Evolutionary conservation across 371 early-diverging fungal species (phyloP).

Genomic region (Mucor mucedo): DNA sequence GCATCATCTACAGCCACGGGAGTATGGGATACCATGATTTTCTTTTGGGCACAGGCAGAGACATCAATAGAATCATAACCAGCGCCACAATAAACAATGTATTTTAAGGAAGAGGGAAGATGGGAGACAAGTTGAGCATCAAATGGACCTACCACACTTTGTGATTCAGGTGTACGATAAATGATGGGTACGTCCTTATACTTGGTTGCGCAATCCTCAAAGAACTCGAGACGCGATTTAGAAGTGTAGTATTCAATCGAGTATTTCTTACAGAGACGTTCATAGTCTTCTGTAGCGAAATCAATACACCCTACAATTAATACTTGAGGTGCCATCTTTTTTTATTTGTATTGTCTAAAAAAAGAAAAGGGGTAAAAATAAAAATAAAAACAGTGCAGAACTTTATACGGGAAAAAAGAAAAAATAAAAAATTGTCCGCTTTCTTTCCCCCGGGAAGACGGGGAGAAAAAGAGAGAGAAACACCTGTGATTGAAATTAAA

Average conservation of each 20-base stretch:
- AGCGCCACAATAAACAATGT: constrained; percentile 40
- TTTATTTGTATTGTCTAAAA: too few species aligned
- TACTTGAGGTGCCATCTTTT: constrained; percentile 20
- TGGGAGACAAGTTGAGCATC: constrained; percentile 42
- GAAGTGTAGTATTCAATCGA: constrained; percentile 35
- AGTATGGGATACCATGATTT: constrained; percentile 48
- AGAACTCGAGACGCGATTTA: constrained; percentile 40
- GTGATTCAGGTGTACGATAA: constrained; percentile 33
- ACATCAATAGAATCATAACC: constrained; percentile 53
- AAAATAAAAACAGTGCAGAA: too few species aligned
- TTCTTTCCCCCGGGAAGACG: too few species aligned
- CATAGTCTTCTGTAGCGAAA: constrained; percentile 36
- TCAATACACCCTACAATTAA: constrained; percentile 45
- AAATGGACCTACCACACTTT: constrained; percentile 31
- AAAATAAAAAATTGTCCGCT: too few species aligned
- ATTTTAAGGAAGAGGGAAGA: constrained; percentile 38
- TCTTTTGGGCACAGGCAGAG: constrained; percentile 37
- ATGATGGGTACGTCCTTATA: constrained; percentile 41
- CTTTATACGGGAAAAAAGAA: too few species aligned
- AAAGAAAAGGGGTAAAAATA: too few species aligned
- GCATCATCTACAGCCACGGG: constrained; percentile 53
- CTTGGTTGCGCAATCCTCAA: constrained; percentile 39
- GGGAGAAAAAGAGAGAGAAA: too few species aligned
- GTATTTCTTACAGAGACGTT: constrained; percentile 26
- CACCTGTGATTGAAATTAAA: too few species aligned